Base-by-base conservation (phyloP, 2,329 filamentous ascomycete genomes). In the Xylaria sp. region DNA sequence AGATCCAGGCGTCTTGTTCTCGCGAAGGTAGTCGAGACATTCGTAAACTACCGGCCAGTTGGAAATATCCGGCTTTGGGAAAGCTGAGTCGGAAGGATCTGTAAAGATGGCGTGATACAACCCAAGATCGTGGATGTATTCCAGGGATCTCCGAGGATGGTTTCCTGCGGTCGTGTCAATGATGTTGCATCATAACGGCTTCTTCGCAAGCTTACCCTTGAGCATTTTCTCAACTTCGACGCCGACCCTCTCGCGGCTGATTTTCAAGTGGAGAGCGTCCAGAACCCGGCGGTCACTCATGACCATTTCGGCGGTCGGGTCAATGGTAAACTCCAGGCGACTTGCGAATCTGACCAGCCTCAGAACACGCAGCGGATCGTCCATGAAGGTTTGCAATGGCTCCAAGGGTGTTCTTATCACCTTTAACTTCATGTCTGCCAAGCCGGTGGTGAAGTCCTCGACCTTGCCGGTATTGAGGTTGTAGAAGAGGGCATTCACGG, bases 401-500 rank as follows among this genome's bases (percentile, higher is more conserved):
- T 92, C 88, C 39, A 97, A 74, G 0, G 93, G 93, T 2, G 94
- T 97, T 49, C 89, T 83, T 60, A 99, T 92, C 45, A 92, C 76
- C 56, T 84, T 83, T 1, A 78, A 76, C 29, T 79, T 71, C 84
- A 97, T 85, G 67, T 97, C 93, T 7, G 81, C 69, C 34, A 95
- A 76, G 0, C 94, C 93, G 7, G 82, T 82, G 0, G 91, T 95
- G 57, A 95, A 89, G 69, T 99, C 94, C 71, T 97, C 93, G 34
- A 97, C 82, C 54, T 81, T 66, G 29, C 84, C 82, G 1, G 88
- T 91, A 66, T 92, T 86, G 38, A 99, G 76, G 65, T 97, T 97
- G 78, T 94, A 97, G 74, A 97, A 97, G 59, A 99, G 83, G 20
- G 94, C 91, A 70, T 99, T 99, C 57, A 97, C 86, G 0, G 92